Conservation (phyloP, 2,329 filamentous ascomycete genomes). For the Xylaria polymorpha region DNA sequence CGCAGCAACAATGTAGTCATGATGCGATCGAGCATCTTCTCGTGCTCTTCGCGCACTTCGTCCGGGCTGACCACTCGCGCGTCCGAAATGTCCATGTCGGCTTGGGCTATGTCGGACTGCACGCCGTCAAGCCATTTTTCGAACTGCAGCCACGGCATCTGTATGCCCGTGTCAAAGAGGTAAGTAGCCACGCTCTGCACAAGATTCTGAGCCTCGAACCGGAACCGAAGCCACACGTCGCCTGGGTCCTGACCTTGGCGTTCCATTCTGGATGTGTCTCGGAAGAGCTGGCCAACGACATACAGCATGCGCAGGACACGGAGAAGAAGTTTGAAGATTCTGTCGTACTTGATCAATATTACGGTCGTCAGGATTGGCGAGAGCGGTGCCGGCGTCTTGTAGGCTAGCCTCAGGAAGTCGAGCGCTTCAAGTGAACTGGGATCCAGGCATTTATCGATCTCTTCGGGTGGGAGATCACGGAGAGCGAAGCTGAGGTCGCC, state of each 20-base stretch:
- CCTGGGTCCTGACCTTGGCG: conserved; percentile 53
- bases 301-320: conserved; percentile 83
- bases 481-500: conserved; percentile 85
- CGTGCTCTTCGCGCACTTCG: conserved; percentile 75
- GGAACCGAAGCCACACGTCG: conserved; percentile 68
- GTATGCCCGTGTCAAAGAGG: conserved; percentile 82
- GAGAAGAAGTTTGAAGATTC: conserved; percentile 82
- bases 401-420: conserved; percentile 92
- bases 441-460: conserved; percentile 86
- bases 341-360: conserved; percentile 83
- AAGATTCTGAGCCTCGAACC: conserved; percentile 83
- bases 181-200: conserved; percentile 78
- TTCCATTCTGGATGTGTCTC: conserved; percentile 61
- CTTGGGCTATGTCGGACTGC: conserved; percentile 64
- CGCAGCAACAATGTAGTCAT: conserved; percentile 78
- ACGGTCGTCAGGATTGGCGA: conserved; percentile 77
- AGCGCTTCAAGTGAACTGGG: conserved; percentile 85
- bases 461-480: conserved; percentile 79
- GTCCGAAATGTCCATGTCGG: conserved; percentile 48
- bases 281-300: conserved; percentile 74
- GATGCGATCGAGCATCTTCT: conserved; percentile 78
- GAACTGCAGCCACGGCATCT: conserved; percentile 78
- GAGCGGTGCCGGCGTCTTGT: conserved; percentile 79
- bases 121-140: conserved; percentile 72
- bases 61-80: conserved; percentile 67